Evolutionary conservation across 139 green algal species (phyloP), one percentile per base, ranked within the genome.

Genomic region (Zygnema cylindricum): DNA sequence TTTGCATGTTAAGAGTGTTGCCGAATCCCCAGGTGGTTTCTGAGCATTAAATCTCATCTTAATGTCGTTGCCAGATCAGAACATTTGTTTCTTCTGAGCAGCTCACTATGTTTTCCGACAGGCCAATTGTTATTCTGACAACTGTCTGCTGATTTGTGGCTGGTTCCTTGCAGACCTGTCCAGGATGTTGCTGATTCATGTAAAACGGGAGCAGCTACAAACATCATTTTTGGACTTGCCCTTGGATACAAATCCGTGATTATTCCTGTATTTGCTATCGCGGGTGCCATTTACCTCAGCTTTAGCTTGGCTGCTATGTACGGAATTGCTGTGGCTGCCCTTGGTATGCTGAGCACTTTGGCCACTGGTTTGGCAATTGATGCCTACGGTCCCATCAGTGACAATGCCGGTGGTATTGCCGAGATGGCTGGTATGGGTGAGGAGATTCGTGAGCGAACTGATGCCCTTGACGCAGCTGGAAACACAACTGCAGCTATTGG

Each of bases 151-250:
- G n/a, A n/a, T n/a, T n/a, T n/a, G n/a, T n/a, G n/a, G n/a, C n/a
- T n/a, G n/a, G n/a, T n/a, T n/a, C n/a, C n/a, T 55, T 73, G 1
- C 87, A 92, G 75, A 54, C 91, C 88, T 25, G 69, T 93, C 57
- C 95, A 97, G 93, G 96, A 98, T 57, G 96, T 99, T 0, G 96
- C 97, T 36, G 96, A 98, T 82, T 93, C 97, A 0, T 99, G 97
- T 95, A 93, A 94, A 88, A 99, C 97, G 42, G 97, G 97, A 43
- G 94, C 97, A 42, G 97, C 97, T 87, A 99, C 97, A 71, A 94
- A 99, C 94, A 97, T 99, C 94, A 99, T 99, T 93, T 99, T 99
- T 86, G 97, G 97, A 75, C 95, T 99, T 73, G 97, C 97, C 0
- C 94, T 99, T 39, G 97, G 97, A 87, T 99, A 99, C 95, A 98